Evolutionary conservation across 768 basidiomycete genomes (phyloP).

Genomic region (Trametes sanguinea): DNA sequence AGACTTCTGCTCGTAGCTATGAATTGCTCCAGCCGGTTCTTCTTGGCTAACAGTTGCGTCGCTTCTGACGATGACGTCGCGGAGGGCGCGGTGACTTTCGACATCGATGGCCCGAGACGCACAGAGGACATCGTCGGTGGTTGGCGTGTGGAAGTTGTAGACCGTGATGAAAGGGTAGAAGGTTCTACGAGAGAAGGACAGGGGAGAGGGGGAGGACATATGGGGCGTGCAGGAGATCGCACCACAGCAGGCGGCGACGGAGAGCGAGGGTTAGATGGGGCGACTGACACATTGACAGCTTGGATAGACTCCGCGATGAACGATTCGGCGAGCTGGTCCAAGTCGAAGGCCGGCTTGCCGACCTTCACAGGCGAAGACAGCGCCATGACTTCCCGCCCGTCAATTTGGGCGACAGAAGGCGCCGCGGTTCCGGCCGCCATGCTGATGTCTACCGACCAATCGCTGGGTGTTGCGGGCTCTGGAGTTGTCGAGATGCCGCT

Average conservation of each 20-base stretch:
- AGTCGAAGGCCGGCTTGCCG: constrained; percentile 2
- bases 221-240: background rate
- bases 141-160: too few relatives aligned
- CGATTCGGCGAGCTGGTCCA: constrained; percentile 57
- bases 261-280: background rate
- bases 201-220: too few relatives aligned
- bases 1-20: constrained; percentile 55
- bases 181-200: background rate
- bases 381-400: background rate
- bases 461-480: constrained; percentile 11
- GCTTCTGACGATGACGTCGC: background rate
- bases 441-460: background rate
- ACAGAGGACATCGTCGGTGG: too few relatives aligned
- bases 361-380: background rate
- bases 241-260: background rate
- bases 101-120: too few relatives aligned
- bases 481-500: constrained; percentile 3
- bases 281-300: constrained; percentile 23
- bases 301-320: constrained; percentile 62
- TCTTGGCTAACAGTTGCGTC: constrained; percentile 36
- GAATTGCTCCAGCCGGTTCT: constrained; percentile 49
- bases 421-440: background rate
- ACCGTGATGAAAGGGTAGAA: too few relatives aligned
- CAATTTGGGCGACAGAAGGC: background rate
- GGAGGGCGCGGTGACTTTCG: too few relatives aligned